Conservation (phyloP, 2,329 filamentous ascomycete genomes). For the Aspergillus fumigatiaffinis region DNA sequence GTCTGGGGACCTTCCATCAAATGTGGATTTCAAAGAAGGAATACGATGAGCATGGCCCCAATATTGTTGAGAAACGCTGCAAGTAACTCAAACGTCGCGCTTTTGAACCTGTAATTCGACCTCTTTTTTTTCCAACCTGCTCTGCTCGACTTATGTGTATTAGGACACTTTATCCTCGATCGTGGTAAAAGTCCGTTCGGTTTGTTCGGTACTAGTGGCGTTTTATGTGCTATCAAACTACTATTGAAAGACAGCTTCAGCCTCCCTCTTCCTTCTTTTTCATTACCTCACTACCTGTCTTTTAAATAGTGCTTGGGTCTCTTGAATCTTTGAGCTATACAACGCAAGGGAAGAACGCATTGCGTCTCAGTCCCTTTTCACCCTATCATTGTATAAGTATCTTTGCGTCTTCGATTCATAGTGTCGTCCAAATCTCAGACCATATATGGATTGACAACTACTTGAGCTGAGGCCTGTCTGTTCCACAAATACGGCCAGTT, state of each 20-base stretch:
- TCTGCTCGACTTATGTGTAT: background rate
- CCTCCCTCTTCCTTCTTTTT: too few species aligned
- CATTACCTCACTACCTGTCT: background rate
- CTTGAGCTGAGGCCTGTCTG: background rate
- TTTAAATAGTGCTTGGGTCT: background rate
- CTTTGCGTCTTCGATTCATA: background rate
- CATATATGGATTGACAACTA: background rate
- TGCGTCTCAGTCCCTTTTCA: background rate
- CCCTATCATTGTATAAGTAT: background rate
- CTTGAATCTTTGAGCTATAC: background rate
- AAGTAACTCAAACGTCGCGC: constrained; percentile 53
- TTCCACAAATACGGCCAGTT: background rate
- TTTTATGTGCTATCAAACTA: background rate
- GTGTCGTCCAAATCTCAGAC: background rate
- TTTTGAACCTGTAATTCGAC: background rate
- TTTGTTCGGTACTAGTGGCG: background rate
- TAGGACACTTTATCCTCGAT: background rate
- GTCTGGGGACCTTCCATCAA: constrained; percentile 95
- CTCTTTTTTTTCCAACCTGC: constrained; percentile 1
- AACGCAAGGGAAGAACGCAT: background rate
- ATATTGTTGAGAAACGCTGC: constrained; percentile 93
- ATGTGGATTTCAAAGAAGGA: constrained; percentile 99
- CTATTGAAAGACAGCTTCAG: background rate
- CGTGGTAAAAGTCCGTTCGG: background rate
- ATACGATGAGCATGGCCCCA: constrained; percentile 89